Conservation (phyloP, 2,329 filamentous ascomycete species). For the Chrysosporium keratinophilum region DNA sequence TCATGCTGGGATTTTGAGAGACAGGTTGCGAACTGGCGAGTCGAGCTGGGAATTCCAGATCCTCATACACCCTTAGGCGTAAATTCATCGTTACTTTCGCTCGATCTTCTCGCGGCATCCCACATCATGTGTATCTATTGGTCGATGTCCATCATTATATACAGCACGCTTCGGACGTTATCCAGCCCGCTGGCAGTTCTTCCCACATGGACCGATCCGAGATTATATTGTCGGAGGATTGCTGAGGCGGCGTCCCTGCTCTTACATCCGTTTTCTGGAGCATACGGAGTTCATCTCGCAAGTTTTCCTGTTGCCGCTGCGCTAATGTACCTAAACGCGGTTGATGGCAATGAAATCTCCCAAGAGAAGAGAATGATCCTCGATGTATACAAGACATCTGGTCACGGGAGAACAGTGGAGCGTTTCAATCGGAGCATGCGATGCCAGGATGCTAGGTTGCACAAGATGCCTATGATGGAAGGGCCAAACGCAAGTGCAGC, state of each 20-base stretch:
- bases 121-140: slow-evolving; percentile 11
- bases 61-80: not conserved
- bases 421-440: slow-evolving; percentile 8
- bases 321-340: slow-evolving; percentile 6
- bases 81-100: slow-evolving; percentile 1
- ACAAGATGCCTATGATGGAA: slow-evolving; percentile 8
- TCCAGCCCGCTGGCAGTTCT: not conserved
- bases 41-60: not conserved
- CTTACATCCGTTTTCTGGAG: slow-evolving; percentile 7
- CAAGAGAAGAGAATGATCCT: slow-evolving; percentile 9
- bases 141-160: slow-evolving; percentile 8
- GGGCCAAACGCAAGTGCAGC: not conserved
- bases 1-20: not conserved
- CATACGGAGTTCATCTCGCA: slow-evolving; percentile 9
- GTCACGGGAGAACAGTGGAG: slow-evolving; percentile 3
- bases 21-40: not conserved
- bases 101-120: slow-evolving; percentile 7
- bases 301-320: slow-evolving; percentile 9
- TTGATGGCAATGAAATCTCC: not conserved
- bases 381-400: not conserved
- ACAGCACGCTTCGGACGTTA: slow-evolving; percentile 7
- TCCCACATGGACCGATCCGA: slow-evolving; percentile 4
- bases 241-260: slow-evolving; percentile 4
- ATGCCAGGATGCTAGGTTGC: not conserved
- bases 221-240: slow-evolving; percentile 6